Base-by-base conservation (phyloP, 371 early-diverging fungal species). In the Mucor sp. region DNA sequence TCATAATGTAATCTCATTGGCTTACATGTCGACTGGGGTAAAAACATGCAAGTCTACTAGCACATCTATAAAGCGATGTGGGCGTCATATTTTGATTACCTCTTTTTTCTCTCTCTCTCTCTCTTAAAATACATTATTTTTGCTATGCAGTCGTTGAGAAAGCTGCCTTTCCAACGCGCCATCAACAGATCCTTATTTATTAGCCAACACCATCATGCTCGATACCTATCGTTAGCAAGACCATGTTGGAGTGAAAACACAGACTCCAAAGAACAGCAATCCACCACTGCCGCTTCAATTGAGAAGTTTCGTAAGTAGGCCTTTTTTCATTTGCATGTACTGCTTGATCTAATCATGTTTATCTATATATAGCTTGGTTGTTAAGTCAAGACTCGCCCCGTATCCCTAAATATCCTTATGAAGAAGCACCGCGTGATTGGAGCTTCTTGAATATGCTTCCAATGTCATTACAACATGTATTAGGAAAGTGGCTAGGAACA, bases 331-430 rank as follows among this genome's bases (percentile, higher is more conserved):
- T 43, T 30, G n/a, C 25, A 14, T 6, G 11, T 25, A 8, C 32
- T 33, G 4, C 37, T 14, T 37, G 37, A 37, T 21, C 37, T 39
- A 43, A 21, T 62, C 33, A 17, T 41, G 14, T 9, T 27, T n/a
- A 33, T 3, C 33, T 3, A 3, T 7, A 30, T 48, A 44, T 64
- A 87, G 87, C 87, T 44, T 87, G 87, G 87, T 67, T 81, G 17
- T 66, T 79, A 23, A 74, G 73, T 35, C 75, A 64, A 5, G 79
- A 81, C 30, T 57, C 70, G n/a, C 73, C 80, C 14, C 85, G 88
- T 28, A 86, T 87, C 62, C 67, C 74, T 12, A 70, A 78, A 43
- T 86, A 85, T 43, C 86, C 86, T 4, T 87, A 86, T 48, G 72
- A 78, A 30, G 67, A 74, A 33, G 81, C 84, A 27, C 77, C 79